Conservation (phyloP, 2,329 filamentous ascomycete genomes). For the Myriosclerotinia duriaeana region DNA sequence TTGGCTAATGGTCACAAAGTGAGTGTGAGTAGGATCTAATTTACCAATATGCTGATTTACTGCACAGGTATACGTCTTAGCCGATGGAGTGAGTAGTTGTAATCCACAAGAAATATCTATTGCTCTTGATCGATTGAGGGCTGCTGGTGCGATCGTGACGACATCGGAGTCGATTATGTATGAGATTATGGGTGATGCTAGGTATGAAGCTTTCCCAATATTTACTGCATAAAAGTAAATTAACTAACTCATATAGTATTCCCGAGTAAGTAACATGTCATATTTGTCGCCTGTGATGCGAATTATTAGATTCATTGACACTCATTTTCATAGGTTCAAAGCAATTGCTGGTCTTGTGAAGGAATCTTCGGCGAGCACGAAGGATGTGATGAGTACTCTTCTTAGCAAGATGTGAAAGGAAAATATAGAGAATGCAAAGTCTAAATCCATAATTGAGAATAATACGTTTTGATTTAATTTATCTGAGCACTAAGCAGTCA, state of each 20-base stretch:
- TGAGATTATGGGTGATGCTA: conserved; percentile 83
- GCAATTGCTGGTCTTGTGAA: conserved; percentile 75
- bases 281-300: background rate
- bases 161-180: conserved; percentile 89
- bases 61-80: conserved; percentile 63
- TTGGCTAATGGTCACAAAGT: conserved; percentile 73
- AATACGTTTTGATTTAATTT: background rate
- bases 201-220: background rate
- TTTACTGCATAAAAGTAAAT: background rate
- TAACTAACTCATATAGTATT: conserved; percentile 42
- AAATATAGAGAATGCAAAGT: background rate
- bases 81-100: conserved; percentile 86
- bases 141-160: conserved; percentile 75
- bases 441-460: background rate
- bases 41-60: background rate
- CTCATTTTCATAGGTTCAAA: conserved; percentile 49
- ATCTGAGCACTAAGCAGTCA: background rate
- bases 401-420: conserved; percentile 54
- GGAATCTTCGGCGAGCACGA: conserved; percentile 70
- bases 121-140: conserved; percentile 72
- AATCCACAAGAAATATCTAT: conserved; percentile 79
- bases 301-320: conserved; percentile 1
- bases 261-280: conserved; percentile 51
- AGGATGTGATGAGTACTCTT: conserved; percentile 63
- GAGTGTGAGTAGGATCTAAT: background rate